Conservation (phyloP, 352 stramenopile species). For the Saprolegnia parasitica region DNA sequence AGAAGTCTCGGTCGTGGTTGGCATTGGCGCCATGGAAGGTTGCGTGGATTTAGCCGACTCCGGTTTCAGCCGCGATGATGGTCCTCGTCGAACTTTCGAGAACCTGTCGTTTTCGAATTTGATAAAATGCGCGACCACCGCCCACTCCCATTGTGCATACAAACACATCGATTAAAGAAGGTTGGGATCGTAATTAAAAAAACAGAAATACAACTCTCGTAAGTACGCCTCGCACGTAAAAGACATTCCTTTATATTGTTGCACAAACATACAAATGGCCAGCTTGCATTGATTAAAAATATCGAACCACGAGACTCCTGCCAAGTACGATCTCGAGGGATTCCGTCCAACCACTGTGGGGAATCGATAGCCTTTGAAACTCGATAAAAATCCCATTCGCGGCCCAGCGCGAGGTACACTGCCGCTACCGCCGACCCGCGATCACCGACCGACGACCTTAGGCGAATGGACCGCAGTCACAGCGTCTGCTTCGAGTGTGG, state of each 20-base stretch:
- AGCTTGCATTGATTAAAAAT: not conserved
- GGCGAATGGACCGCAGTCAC: not conserved
- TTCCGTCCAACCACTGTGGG: not conserved
- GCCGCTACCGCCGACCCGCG: too few relatives aligned
- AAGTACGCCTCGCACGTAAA: too few relatives aligned
- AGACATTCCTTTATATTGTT: too few relatives aligned
- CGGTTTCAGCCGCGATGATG: not conserved
- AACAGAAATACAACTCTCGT: too few relatives aligned
- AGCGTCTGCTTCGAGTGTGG: conserved; percentile 52
- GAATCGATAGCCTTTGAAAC: too few relatives aligned
- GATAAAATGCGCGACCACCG: too few relatives aligned
- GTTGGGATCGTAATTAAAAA: too few relatives aligned
- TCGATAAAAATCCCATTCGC: too few relatives aligned
- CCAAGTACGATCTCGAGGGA: not conserved
- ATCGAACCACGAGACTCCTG: not conserved
- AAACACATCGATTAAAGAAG: too few relatives aligned
- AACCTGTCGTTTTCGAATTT: not conserved
- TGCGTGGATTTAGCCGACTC: not conserved
- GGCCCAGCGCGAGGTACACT: not conserved
- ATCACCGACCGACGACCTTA: not conserved
- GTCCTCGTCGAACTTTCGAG: not conserved
- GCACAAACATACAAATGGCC: too few relatives aligned
- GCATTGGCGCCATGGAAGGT: not conserved
- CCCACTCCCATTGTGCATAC: too few relatives aligned
- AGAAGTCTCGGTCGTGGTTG: not conserved